Conservation (phyloP, 2,329 filamentous ascomycete genomes). For the Lasiodiplodia hormozganensis region DNA sequence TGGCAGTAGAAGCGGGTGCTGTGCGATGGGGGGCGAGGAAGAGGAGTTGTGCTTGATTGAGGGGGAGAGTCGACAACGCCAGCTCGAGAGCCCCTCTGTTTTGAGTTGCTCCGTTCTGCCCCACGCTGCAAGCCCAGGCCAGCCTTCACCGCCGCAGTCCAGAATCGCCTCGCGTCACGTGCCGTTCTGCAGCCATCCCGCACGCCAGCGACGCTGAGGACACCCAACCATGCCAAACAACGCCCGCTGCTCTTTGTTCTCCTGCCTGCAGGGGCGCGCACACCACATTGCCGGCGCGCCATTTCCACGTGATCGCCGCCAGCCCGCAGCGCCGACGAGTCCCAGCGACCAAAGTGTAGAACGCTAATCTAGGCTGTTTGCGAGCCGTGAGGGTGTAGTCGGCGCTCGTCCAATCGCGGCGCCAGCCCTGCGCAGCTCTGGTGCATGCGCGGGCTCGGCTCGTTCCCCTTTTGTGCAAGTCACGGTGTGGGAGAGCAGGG, state of each 20-base stretch:
- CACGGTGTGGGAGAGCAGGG: slow-evolving; percentile 26
- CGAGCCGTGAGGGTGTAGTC: background rate
- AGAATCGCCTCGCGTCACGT: slow-evolving; percentile 17
- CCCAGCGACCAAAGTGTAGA: background rate
- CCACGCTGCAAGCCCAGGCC: slow-evolving; percentile 23
- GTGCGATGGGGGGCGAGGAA: slow-evolving; percentile 6
- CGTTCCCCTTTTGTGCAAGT: slow-evolving; percentile 26
- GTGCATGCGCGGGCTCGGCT: slow-evolving; percentile 21
- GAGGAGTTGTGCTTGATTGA: slow-evolving; percentile 1
- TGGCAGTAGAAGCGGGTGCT: slow-evolving; percentile 27
- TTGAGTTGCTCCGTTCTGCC: slow-evolving; percentile 27
- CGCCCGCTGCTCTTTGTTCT: slow-evolving; percentile 6
- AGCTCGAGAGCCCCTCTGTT: slow-evolving; percentile 24
- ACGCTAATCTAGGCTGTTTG: background rate
- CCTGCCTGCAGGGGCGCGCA: slow-evolving; percentile 6
- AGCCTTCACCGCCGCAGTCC: slow-evolving; percentile 21
- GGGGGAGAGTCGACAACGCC: slow-evolving; percentile 19
- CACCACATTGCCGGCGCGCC: background rate
- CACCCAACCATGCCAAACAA: background rate
- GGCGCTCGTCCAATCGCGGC: slow-evolving; percentile 6
- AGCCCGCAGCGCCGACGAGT: background rate
- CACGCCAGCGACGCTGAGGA: slow-evolving; percentile 5
- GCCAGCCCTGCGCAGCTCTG: background rate
- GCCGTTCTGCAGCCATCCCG: slow-evolving; percentile 20
- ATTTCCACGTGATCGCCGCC: slow-evolving; percentile 5